These are phyloP conservation scores for Eragrostis tef DNA, from an alignment of 202 grass and related monocot genomes.

Conservation along the genomic window DNA sequence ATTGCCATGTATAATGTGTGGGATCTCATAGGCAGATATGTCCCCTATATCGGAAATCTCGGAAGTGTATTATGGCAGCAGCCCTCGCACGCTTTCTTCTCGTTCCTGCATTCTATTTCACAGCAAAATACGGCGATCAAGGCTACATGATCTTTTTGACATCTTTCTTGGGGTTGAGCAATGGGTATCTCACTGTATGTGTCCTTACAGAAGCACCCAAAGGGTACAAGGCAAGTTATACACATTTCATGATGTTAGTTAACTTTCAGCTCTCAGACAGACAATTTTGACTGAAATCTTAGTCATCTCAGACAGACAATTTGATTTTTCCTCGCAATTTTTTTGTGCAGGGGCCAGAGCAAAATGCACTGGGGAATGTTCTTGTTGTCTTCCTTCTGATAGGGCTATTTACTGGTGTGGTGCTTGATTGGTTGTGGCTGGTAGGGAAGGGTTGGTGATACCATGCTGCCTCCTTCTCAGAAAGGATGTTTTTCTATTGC, in stretches of 20 bases:
- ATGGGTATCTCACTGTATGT: constrained; percentile 92
- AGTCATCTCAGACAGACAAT: not conserved
- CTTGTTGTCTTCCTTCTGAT: constrained; percentile 68
- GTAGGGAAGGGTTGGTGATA: constrained; percentile 96
- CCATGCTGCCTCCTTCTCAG: not conserved
- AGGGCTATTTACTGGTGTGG: constrained; percentile 78
- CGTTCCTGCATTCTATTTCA: constrained; percentile 91
- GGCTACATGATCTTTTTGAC: constrained; percentile 94
- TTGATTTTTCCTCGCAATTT: not conserved
- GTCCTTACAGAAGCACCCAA: constrained; percentile 81
- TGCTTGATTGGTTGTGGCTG: constrained; percentile 94
- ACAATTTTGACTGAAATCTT: not conserved
- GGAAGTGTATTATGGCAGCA: constrained; percentile 52
- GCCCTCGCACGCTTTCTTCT: constrained; percentile 72
- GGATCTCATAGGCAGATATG: constrained; percentile 81
- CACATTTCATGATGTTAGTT: too few species aligned
- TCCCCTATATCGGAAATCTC: constrained; percentile 64
- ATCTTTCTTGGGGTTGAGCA: constrained; percentile 77
- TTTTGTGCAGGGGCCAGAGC: constrained; percentile 70
- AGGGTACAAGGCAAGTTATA: constrained; percentile 67
- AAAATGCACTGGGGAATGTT: constrained; percentile 88
- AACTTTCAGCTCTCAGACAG: too few species aligned
- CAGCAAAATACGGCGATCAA: constrained; percentile 79
- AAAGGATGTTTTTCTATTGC: not conserved
- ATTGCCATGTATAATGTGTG: constrained; percentile 78